Percentiles rank a stretch among this genome's conserved stretches.
These are phyloP conservation scores for Stevia rebaudiana DNA, from an alignment of 140 eudicot species.

Conservation along the genomic window DNA sequence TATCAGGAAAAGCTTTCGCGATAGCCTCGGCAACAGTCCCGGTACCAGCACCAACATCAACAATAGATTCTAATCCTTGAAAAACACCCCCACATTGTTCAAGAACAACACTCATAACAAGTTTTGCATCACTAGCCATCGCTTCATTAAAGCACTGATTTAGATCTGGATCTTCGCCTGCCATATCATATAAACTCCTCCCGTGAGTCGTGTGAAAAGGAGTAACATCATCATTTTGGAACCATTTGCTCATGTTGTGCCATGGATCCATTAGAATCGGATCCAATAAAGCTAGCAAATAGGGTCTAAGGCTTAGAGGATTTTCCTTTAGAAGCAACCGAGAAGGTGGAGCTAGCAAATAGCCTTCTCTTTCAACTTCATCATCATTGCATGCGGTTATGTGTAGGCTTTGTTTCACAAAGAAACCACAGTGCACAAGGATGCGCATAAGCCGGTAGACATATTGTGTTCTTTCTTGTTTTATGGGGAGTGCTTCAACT, in stretches of 20 bases:
- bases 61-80: not conserved
- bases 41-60: constrained; percentile 3
- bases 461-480: not conserved
- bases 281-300: too few relatives aligned
- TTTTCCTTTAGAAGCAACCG: too few relatives aligned
- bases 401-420: too few relatives aligned
- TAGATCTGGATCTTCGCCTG: not conserved
- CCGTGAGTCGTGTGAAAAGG: constrained; percentile 1
- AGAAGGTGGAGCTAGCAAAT: too few relatives aligned
- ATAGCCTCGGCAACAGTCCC: not conserved
- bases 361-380: constrained; percentile 10
- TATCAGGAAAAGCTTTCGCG: not conserved
- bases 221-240: not conserved
- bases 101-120: not conserved
- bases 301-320: too few relatives aligned
- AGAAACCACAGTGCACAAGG: constrained; percentile 35
- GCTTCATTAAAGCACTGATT: not conserved
- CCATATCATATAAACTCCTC: not conserved
- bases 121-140: constrained; percentile 4
- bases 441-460: constrained; percentile 33
- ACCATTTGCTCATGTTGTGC: constrained; percentile 9
- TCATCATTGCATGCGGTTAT: too few relatives aligned
- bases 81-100: not conserved
- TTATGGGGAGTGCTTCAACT: constrained; percentile 23
- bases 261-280: too few relatives aligned